Evolutionary conservation across 352 stramenopile genomes (phyloP).

Genomic region (Globisporangium ultimum): DNA sequence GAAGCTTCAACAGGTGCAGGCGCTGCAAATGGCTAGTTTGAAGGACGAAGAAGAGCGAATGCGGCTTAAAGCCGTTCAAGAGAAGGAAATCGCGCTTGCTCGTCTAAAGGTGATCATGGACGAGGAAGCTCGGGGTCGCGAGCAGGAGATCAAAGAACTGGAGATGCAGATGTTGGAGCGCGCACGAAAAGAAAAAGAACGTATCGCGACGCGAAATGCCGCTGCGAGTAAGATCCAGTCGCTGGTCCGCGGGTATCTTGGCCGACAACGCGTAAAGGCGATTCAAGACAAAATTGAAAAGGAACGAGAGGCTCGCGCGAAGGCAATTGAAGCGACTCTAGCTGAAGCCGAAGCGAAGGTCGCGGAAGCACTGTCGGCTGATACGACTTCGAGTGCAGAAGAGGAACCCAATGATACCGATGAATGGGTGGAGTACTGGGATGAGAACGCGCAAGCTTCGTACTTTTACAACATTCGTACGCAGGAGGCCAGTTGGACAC

Average conservation of each 20-base stretch:
- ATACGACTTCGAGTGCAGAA: slow-evolving; percentile 5
- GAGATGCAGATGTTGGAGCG: slow-evolving; percentile 77
- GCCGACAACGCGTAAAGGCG: slow-evolving; percentile 40
- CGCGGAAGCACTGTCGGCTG: slow-evolving; percentile 28
- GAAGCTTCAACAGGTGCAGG: slow-evolving; percentile 47
- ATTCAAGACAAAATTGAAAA: slow-evolving; percentile 67
- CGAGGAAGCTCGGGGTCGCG: slow-evolving; percentile 50
- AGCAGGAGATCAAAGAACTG: slow-evolving; percentile 72
- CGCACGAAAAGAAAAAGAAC: slow-evolving; percentile 58
- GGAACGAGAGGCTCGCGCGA: slow-evolving; percentile 53
- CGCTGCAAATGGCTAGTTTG: slow-evolving; percentile 43
- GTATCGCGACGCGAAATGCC: slow-evolving; percentile 41
- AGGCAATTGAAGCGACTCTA: slow-evolving; percentile 51
- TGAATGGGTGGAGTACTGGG: slow-evolving; percentile 90
- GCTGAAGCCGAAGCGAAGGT: slow-evolving; percentile 61
- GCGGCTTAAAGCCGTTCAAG: slow-evolving; percentile 50
- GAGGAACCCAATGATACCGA: slow-evolving; percentile 7
- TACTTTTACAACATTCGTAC: slow-evolving; percentile 90
- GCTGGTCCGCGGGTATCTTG: slow-evolving; percentile 50
- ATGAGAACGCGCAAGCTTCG: slow-evolving; percentile 83
- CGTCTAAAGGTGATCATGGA: slow-evolving; percentile 70
- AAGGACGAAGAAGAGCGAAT: slow-evolving; percentile 57
- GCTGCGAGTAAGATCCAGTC: slow-evolving; percentile 61
- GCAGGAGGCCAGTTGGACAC: slow-evolving; percentile 85
- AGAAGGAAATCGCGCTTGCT: slow-evolving; percentile 66